Evolutionary conservation across 371 early-diverging fungal species (phyloP).

Genomic region (Rhizopus stolonifer): DNA sequence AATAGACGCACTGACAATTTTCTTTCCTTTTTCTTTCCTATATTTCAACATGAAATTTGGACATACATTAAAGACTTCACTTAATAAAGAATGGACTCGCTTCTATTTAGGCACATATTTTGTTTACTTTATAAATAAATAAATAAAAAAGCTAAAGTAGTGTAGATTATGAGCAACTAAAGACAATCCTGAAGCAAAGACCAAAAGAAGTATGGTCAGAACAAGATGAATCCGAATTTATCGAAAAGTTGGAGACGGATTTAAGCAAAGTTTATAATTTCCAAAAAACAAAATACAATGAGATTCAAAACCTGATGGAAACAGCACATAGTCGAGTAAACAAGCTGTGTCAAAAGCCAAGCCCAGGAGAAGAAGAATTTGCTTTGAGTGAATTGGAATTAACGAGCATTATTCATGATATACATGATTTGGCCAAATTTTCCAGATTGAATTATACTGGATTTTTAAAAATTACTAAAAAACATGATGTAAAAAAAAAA

Average conservation of each 20-base stretch:
- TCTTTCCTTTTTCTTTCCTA: too few species aligned
- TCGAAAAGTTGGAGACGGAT: constrained; percentile 70
- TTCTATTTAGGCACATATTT: too few species aligned
- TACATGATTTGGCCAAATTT: constrained; percentile 86
- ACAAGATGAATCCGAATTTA: constrained; percentile 71
- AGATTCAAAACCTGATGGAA: constrained; percentile 83
- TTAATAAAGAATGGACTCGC: too few species aligned
- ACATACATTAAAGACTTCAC: too few species aligned
- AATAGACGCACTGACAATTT: too few species aligned
- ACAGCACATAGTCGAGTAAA: constrained; percentile 74
- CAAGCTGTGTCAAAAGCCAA: constrained; percentile 44
- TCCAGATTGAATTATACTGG: constrained; percentile 91
- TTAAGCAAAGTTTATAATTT: constrained; percentile 82
- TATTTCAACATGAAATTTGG: too few species aligned
- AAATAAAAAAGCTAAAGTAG: too few species aligned
- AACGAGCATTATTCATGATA: constrained; percentile 62
- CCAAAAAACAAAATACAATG: constrained; percentile 76
- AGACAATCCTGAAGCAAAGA: constrained; percentile 17
- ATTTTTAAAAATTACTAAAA: constrained; percentile 92
- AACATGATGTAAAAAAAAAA: constrained; percentile 83
- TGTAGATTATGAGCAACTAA: constrained; percentile 25
- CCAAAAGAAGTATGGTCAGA: constrained; percentile 47
- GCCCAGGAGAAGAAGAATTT: constrained; percentile 38
- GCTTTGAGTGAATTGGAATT: constrained; percentile 44
- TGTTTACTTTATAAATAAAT: too few species aligned